Evolutionary conservation across 208 protist genomes (phyloP).

Genomic region (Polymyxa betae): DNA sequence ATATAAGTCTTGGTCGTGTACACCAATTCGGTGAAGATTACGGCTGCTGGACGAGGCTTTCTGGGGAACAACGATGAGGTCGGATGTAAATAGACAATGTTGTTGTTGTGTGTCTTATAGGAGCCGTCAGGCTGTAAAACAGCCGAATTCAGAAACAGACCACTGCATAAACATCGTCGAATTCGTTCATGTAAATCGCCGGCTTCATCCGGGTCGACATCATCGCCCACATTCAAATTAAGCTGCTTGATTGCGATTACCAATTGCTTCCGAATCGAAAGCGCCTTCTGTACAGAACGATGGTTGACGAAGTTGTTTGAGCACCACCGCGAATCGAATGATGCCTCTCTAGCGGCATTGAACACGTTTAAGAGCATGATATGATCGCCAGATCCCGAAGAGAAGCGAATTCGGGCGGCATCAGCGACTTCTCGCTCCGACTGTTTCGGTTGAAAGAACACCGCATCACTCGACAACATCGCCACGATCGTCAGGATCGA

Average conservation of each 20-base stretch:
- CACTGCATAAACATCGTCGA: slow-evolving; percentile 11
- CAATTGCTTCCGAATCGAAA: slow-evolving; percentile 49
- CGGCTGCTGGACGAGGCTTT: slow-evolving; percentile 84
- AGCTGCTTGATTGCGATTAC: not conserved
- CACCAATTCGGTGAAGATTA: slow-evolving; percentile 94
- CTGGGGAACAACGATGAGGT: not conserved
- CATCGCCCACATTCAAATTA: not conserved
- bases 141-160: slow-evolving; percentile 18
- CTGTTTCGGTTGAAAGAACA: slow-evolving; percentile 16
- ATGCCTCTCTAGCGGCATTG: slow-evolving; percentile 46
- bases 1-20: slow-evolving; percentile 96
- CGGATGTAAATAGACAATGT: not conserved
- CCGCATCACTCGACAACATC: slow-evolving; percentile 60
- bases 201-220: not conserved
- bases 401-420: not conserved
- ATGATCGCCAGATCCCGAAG: slow-evolving; percentile 53
- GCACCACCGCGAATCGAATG: slow-evolving; percentile 49
- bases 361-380: slow-evolving; percentile 54
- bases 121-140: not conserved
- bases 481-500: slow-evolving; percentile 51
- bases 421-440: slow-evolving; percentile 50
- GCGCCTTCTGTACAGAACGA: slow-evolving; percentile 53
- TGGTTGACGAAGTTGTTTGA: slow-evolving; percentile 36
- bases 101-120: not conserved
- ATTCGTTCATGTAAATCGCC: not conserved